Percentiles rank a stretch among this genome's conserved stretches.
phyloP scores from a whole-genome alignment of 345 rosid genomes.

The Moricandia arvensis region DNA sequence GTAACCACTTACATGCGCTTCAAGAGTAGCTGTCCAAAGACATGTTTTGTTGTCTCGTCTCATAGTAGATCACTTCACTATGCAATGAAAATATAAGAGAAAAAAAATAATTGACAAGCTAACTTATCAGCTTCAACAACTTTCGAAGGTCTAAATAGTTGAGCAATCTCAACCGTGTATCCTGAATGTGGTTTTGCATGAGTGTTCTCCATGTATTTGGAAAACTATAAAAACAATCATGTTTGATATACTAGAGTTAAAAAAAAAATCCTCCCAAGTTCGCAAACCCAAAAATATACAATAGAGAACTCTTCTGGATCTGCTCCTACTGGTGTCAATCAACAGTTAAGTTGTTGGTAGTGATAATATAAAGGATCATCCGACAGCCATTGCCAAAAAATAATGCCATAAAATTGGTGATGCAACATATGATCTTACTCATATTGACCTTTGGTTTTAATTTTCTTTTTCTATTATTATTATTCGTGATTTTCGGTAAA shows the following conservation, averaged over 20 bases:
- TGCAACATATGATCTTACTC: too few relatives aligned
- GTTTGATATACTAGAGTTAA: too few relatives aligned
- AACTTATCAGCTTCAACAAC: slow-evolving; percentile 60
- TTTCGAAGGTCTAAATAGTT: slow-evolving; percentile 63
- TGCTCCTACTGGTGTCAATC: slow-evolving; percentile 55
- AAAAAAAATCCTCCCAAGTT: not conserved
- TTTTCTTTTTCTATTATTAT: too few relatives aligned
- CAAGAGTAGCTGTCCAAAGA: slow-evolving; percentile 89
- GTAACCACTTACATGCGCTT: slow-evolving; percentile 86
- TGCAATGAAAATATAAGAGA: not conserved
- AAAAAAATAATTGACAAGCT: too few relatives aligned
- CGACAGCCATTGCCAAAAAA: slow-evolving; percentile 38
- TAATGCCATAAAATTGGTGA: not conserved
- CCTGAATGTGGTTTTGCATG: slow-evolving; percentile 82
- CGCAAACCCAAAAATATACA: slow-evolving; percentile 42
- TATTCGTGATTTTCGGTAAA: too few relatives aligned
- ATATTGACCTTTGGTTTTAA: too few relatives aligned
- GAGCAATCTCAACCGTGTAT: slow-evolving; percentile 64
- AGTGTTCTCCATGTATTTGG: slow-evolving; percentile 68
- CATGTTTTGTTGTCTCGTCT: slow-evolving; percentile 46
- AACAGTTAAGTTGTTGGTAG: slow-evolving; percentile 71
- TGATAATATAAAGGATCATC: slow-evolving; percentile 70
- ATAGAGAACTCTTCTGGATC: slow-evolving; percentile 62
- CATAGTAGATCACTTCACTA: slow-evolving; percentile 13
- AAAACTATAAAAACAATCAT: slow-evolving; percentile 36